phyloP scores from a whole-genome alignment of 176 grass and related monocot genomes.

The Thinopyrum elongatum region DNA sequence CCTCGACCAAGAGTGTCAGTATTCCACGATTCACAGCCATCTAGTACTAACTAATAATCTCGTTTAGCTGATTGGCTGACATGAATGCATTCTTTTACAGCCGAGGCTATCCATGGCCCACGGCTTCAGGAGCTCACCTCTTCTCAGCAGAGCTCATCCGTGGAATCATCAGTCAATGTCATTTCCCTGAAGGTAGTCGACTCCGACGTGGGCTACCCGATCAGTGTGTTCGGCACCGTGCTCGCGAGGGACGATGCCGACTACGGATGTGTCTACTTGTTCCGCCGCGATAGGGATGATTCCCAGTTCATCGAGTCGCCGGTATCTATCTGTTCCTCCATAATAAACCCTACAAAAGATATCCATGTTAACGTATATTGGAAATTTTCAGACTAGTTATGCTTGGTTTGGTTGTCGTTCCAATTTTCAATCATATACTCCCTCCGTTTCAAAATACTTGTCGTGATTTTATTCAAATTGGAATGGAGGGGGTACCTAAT shows the following conservation, averaged over 20 bases:
- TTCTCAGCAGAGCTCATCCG: background rate
- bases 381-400: background rate
- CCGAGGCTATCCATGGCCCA: background rate
- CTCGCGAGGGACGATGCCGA: background rate
- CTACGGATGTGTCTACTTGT: background rate
- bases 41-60: background rate
- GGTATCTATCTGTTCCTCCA: background rate
- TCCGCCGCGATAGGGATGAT: background rate
- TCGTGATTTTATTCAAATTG: no score
- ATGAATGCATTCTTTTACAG: background rate
- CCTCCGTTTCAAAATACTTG: no score
- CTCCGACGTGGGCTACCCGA: background rate
- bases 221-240: background rate
- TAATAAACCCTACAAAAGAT: background rate
- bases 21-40: background rate
- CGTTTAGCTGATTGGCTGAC: background rate
- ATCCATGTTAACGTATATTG: background rate
- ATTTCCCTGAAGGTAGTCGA: background rate
- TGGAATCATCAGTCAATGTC: background rate
- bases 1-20: background rate
- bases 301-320: background rate
- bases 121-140: background rate
- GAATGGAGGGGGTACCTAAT: no score
- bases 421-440: no score
- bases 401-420: background rate